phyloP scores from a whole-genome alignment of 1,139 yeast genomes.

The Taiozyma onychis region DNA sequence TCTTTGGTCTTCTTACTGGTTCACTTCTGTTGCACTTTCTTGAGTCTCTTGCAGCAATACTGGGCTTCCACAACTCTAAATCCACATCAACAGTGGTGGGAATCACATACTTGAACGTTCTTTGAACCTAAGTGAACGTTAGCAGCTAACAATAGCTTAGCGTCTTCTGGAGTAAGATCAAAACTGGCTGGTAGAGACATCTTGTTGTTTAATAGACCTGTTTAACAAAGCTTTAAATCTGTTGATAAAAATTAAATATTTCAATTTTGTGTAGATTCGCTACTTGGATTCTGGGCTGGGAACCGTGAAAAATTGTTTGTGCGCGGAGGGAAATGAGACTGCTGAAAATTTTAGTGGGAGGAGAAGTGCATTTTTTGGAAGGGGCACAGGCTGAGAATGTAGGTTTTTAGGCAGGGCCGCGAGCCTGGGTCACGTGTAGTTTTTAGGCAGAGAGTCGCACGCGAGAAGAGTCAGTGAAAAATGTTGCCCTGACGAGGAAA shows the following conservation, averaged over 20 bases:
- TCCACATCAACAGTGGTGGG: background rate
- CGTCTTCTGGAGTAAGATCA: conserved; percentile 95
- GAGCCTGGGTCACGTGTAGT: background rate
- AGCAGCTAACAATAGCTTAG: conserved; percentile 99
- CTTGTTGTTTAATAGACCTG: conserved; percentile 21
- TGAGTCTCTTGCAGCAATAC: background rate
- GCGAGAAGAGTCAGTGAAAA: background rate
- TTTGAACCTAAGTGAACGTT: conserved; percentile 99
- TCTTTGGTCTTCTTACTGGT: background rate
- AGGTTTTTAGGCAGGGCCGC: background rate
- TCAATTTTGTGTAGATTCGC: conserved; percentile 12
- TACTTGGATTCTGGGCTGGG: background rate
- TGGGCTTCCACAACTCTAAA: background rate
- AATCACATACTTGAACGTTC: conserved; percentile 89
- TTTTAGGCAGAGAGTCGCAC: background rate
- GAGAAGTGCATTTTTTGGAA: background rate
- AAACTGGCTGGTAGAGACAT: conserved; percentile 90
- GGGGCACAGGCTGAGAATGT: conserved; percentile 2
- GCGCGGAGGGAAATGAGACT: conserved; percentile 4
- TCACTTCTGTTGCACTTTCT: background rate
- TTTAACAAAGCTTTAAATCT: conserved; percentile 1
- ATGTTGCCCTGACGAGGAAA: background rate
- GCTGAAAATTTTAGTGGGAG: conserved; percentile 5
- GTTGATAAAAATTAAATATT: conserved; percentile 18
- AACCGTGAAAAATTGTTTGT: background rate